phyloP scores from a whole-genome alignment of 2,329 filamentous ascomycete species.

The Colletotrichum sansevieriae region DNA sequence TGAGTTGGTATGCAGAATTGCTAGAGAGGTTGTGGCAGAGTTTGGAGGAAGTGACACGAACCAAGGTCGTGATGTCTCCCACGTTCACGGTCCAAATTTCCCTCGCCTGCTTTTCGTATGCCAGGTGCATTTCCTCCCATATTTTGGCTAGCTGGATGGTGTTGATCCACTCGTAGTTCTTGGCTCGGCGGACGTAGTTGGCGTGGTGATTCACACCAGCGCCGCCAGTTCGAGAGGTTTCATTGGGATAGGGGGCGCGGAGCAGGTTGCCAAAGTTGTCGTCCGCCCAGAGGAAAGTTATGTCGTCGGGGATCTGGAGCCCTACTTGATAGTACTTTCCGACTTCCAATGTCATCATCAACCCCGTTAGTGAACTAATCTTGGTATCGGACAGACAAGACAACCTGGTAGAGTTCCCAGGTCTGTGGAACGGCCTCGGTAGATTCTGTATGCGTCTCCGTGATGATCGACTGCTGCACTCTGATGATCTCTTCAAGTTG shows the following conservation, averaged over 20 bases:
- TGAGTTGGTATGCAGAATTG: no score
- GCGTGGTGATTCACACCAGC: slow-evolving; percentile 71
- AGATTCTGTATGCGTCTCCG: slow-evolving; percentile 39
- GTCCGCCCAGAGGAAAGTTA: slow-evolving; percentile 73
- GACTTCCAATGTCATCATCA: slow-evolving; percentile 50
- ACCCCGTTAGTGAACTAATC: no score
- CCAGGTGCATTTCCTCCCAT: slow-evolving; percentile 74
- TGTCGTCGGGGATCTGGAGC: slow-evolving; percentile 70
- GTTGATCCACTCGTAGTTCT: slow-evolving; percentile 75
- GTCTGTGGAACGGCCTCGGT: slow-evolving; percentile 62
- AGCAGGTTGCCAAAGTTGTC: slow-evolving; percentile 74
- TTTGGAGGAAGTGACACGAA: neutral
- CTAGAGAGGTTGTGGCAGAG: no score
- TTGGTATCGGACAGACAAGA: no score
- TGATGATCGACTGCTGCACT: slow-evolving; percentile 46
- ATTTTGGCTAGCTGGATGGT: slow-evolving; percentile 75
- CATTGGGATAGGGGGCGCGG: slow-evolving; percentile 67
- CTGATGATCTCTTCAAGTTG: slow-evolving; percentile 55
- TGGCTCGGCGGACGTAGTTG: slow-evolving; percentile 69
- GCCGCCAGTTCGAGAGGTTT: slow-evolving; percentile 66
- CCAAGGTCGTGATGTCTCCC: slow-evolving; percentile 71
- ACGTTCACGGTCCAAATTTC: slow-evolving; percentile 75
- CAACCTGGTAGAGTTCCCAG: slow-evolving; percentile 68
- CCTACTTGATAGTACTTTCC: slow-evolving; percentile 69
- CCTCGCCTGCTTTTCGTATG: slow-evolving; percentile 65